A percentile compares a stretch with the other conserved stretches of the same genome.
phyloP scores from a whole-genome alignment of 495 filamentous ascomycete species.

The Immersiella caudata region DNA sequence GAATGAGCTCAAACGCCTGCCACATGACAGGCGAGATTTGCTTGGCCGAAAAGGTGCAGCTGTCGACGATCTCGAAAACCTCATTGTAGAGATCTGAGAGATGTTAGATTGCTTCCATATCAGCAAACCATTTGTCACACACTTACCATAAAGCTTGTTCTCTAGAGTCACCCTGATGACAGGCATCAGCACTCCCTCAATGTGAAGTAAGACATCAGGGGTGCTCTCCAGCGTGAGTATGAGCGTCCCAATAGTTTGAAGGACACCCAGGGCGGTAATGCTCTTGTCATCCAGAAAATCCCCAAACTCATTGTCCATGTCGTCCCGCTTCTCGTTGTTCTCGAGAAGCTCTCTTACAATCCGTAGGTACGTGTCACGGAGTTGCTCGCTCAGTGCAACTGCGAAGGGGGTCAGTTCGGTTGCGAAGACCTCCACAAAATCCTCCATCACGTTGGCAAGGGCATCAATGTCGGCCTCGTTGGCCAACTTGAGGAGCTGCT shows the following conservation, averaged over 20 bases:
- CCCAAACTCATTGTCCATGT: conserved; percentile 75
- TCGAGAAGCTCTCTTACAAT: conserved; percentile 91
- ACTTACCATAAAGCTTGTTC: conserved; percentile 86
- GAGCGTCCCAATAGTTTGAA: conserved; percentile 96
- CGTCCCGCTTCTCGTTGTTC: conserved; percentile 71
- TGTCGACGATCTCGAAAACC: conserved; percentile 98
- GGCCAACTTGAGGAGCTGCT: conserved; percentile 92
- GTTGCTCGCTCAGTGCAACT: conserved; percentile 94
- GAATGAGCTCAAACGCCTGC: conserved; percentile 95
- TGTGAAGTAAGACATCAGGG: conserved; percentile 87
- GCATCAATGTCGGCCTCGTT: conserved; percentile 96
- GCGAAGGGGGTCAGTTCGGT: conserved; percentile 95
- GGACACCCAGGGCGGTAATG: conserved; percentile 92
- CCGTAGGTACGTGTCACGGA: conserved; percentile 93
- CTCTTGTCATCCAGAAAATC: conserved; percentile 98
- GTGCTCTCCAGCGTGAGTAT: conserved; percentile 97
- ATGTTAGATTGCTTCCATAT: background rate
- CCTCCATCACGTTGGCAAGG: conserved; percentile 98
- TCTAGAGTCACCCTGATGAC: conserved; percentile 94
- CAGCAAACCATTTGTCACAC: background rate
- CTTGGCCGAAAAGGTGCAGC: conserved; percentile 98
- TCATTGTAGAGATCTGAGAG: conserved; percentile 86
- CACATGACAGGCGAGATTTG: conserved; percentile 95
- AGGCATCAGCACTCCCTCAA: conserved; percentile 94
- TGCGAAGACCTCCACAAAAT: conserved; percentile 98